phyloP scores from a whole-genome alignment of 495 filamentous ascomycete species.

The Astrothelium subdiscretum region DNA sequence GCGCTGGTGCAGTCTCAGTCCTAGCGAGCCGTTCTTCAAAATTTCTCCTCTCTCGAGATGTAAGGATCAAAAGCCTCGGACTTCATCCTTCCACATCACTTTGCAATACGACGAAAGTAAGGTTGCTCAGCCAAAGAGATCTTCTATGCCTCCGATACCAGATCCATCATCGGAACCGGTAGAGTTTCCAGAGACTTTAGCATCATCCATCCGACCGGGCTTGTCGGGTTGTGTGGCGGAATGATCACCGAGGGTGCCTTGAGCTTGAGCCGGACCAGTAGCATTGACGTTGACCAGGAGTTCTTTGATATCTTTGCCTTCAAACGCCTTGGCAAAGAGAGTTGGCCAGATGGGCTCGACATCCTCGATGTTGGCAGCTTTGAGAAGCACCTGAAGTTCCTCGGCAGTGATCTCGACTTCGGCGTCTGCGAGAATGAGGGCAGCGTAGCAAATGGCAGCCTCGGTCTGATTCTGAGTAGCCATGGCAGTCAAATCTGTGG shows the following conservation, averaged over 20 bases:
- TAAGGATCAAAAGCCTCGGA: too few relatives aligned
- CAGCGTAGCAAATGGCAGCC: background rate
- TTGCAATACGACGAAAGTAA: too few relatives aligned
- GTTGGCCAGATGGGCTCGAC: background rate
- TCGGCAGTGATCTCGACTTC: background rate
- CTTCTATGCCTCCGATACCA: too few relatives aligned
- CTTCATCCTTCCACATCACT: too few relatives aligned
- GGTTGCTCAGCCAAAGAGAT: too few relatives aligned
- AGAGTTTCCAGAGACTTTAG: background rate
- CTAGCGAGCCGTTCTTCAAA: too few relatives aligned
- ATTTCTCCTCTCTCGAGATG: too few relatives aligned
- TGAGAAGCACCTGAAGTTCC: background rate
- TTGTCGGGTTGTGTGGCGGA: background rate
- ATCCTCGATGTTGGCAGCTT: background rate
- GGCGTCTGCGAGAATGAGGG: background rate
- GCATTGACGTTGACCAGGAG: conserved; percentile 1
- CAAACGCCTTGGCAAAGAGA: background rate
- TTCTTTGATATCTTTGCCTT: background rate
- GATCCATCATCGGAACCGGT: background rate
- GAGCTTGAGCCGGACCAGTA: background rate
- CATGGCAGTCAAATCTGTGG: background rate
- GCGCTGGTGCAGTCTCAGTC: too few relatives aligned
- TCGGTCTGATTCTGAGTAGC: background rate
- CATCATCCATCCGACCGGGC: background rate
- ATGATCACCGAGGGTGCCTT: background rate